phyloP scores from a whole-genome alignment of 1,139 yeast genomes.

The Pichia sp. region DNA sequence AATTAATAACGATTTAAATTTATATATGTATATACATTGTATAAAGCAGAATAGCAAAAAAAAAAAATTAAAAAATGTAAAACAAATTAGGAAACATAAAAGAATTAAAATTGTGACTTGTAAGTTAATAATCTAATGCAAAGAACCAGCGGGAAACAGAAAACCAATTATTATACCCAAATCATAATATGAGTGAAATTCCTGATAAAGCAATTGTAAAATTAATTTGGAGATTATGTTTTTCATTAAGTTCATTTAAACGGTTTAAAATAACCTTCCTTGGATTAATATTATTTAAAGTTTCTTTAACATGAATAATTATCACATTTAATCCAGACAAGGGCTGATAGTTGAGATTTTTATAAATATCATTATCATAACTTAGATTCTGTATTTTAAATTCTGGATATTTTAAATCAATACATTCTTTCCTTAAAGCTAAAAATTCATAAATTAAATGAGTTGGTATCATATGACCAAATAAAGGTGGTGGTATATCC shows the following conservation, averaged over 20 bases:
- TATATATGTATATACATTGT: too few relatives aligned
- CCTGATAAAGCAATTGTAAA: slow-evolving; percentile 55
- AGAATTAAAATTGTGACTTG: too few relatives aligned
- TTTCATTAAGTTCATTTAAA: slow-evolving; percentile 37
- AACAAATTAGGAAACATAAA: too few relatives aligned
- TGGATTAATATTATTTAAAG: slow-evolving; percentile 42
- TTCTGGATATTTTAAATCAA: slow-evolving; percentile 15
- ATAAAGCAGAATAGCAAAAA: too few relatives aligned
- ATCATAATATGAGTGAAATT: slow-evolving; percentile 29
- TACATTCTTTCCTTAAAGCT: slow-evolving; percentile 30
- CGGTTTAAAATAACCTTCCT: slow-evolving; percentile 43
- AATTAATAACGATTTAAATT: too few relatives aligned
- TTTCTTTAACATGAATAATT: slow-evolving; percentile 70
- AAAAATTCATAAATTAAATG: slow-evolving; percentile 54
- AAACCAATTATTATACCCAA: neutral
- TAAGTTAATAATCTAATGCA: too few relatives aligned
- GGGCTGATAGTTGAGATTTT: slow-evolving; percentile 25
- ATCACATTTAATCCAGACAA: slow-evolving; percentile 48
- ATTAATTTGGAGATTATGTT: slow-evolving; percentile 35
- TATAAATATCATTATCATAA: slow-evolving; percentile 18
- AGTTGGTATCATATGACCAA: slow-evolving; percentile 75
- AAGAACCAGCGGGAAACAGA: neutral
- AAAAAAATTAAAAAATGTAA: too few relatives aligned
- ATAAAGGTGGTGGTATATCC: slow-evolving; percentile 44
- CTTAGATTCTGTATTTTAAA: slow-evolving; percentile 7